Percentiles rank a stretch among this genome's conserved stretches.
Evolutionary conservation across 2,329 filamentous ascomycete species (phyloP).

Genomic region (Chrysoporthe austroafricana): DNA sequence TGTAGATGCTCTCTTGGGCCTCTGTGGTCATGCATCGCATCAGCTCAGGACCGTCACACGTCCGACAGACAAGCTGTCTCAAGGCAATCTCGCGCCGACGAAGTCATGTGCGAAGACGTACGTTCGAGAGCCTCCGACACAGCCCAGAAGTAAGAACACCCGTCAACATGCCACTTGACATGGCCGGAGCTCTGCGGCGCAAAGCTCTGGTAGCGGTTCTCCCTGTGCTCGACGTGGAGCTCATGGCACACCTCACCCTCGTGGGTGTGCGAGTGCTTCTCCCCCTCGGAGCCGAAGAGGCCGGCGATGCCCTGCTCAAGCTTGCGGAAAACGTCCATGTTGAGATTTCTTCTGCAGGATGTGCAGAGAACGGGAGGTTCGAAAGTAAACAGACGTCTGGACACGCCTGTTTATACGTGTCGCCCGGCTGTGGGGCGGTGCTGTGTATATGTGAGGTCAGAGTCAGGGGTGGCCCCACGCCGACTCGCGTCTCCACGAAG

Average conservation of each 20-base stretch:
- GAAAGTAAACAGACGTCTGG: not conserved
- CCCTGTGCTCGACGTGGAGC: conserved; percentile 46
- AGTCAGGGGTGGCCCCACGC: conserved; percentile 28
- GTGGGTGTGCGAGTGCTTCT: conserved; percentile 51
- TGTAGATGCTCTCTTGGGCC: conserved; percentile 79
- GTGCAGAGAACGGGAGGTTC: not conserved
- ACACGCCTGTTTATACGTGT: conserved; percentile 18
- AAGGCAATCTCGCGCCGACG: not conserved
- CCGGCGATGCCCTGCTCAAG: conserved; percentile 48
- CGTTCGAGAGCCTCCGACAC: conserved; percentile 77
- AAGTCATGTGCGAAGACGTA: conserved; percentile 36
- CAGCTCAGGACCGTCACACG: not conserved
- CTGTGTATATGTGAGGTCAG: conserved; percentile 23
- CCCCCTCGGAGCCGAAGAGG: conserved; percentile 42
- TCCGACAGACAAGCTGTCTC: not conserved
- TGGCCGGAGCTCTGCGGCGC: conserved; percentile 73
- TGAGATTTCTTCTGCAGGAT: conserved; percentile 25
- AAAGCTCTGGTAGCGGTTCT: conserved; percentile 68
- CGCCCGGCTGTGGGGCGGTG: conserved; percentile 23
- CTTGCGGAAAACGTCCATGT: conserved; percentile 45
- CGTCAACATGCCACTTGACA: conserved; percentile 88
- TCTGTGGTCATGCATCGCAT: conserved; percentile 42
- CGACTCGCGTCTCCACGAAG: conserved; percentile 24
- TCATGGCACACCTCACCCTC: conserved; percentile 45
- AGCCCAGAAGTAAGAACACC: conserved; percentile 83